Percentiles rank a stretch among this genome's conserved stretches.
These are phyloP conservation scores for Penicillium sclerotigenum DNA, from an alignment of 2,329 filamentous ascomycete genomes.

Conservation along the genomic window DNA sequence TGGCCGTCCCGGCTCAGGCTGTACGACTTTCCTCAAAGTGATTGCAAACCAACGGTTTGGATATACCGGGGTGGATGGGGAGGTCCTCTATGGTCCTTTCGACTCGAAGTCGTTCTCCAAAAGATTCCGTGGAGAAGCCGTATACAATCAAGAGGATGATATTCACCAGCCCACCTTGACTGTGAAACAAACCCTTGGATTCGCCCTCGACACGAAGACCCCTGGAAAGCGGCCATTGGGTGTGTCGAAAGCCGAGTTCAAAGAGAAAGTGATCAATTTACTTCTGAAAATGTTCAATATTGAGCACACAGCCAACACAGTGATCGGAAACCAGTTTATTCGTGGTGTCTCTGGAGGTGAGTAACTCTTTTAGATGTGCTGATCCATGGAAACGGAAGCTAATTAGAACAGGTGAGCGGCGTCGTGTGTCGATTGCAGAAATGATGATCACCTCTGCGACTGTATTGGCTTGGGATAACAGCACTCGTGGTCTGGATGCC, in stretches of 20 bases:
- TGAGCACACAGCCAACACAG: slow-evolving; percentile 78
- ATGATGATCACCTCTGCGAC: slow-evolving; percentile 74
- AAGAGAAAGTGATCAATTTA: slow-evolving; percentile 68
- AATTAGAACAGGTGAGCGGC: slow-evolving; percentile 59
- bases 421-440: slow-evolving; percentile 78
- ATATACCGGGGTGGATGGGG: slow-evolving; percentile 62
- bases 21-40: slow-evolving; percentile 66
- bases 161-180: slow-evolving; percentile 81
- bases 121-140: slow-evolving; percentile 73
- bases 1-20: slow-evolving; percentile 71
- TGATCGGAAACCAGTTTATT: slow-evolving; percentile 78
- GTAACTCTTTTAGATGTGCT: background rate
- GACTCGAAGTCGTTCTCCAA: slow-evolving; percentile 65
- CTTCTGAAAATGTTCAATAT: slow-evolving; percentile 93
- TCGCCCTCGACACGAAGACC: slow-evolving; percentile 80
- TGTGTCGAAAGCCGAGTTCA: slow-evolving; percentile 70
- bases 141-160: slow-evolving; percentile 86
- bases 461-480: slow-evolving; percentile 73
- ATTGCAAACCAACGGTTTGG: slow-evolving; percentile 65
- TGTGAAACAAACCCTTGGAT: slow-evolving; percentile 80
- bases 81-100: slow-evolving; percentile 75
- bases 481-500: slow-evolving; percentile 65
- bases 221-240: slow-evolving; percentile 75
- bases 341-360: slow-evolving; percentile 67
- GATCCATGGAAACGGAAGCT: background rate